Conservation (phyloP, 768 basidiomycete genomes). For the Boletus rubroflammeus region DNA sequence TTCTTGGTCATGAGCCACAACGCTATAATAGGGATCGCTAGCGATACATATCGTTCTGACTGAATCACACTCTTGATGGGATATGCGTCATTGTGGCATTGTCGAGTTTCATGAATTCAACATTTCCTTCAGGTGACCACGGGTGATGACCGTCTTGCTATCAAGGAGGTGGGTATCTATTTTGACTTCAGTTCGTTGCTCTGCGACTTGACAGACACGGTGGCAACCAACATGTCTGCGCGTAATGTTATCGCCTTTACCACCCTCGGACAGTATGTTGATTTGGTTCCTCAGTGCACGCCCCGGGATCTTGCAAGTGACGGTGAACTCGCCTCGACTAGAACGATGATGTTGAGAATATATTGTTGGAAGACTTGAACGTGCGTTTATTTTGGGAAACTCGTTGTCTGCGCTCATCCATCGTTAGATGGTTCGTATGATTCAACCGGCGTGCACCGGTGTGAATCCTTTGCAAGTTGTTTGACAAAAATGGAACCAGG, state of each 20-base stretch:
- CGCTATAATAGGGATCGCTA: constrained; percentile 44
- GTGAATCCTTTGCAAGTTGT: too few relatives aligned
- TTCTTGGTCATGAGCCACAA: background rate
- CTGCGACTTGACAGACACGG: background rate
- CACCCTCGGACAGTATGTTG: constrained; percentile 39
- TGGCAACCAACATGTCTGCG: background rate
- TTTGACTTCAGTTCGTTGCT: background rate
- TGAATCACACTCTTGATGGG: constrained; percentile 44
- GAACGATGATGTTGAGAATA: background rate
- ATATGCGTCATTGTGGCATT: constrained; percentile 25
- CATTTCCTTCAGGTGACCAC: constrained; percentile 40
- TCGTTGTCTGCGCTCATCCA: too few relatives aligned
- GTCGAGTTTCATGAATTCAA: background rate
- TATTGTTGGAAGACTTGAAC: background rate
- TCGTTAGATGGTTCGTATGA: background rate
- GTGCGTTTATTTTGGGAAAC: background rate
- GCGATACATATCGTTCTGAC: constrained; percentile 43
- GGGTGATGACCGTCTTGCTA: constrained; percentile 55
- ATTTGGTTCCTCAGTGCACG: background rate
- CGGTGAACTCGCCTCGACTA: background rate
- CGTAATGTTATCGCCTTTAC: constrained; percentile 43
- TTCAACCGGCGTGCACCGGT: background rate
- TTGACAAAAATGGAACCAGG: too few relatives aligned
- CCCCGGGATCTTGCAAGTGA: background rate
- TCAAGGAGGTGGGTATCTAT: constrained; percentile 50